Percentiles rank a stretch among this genome's conserved stretches.
Evolutionary conservation across 345 rosid species (phyloP).

Genomic region (Populus simonii): DNA sequence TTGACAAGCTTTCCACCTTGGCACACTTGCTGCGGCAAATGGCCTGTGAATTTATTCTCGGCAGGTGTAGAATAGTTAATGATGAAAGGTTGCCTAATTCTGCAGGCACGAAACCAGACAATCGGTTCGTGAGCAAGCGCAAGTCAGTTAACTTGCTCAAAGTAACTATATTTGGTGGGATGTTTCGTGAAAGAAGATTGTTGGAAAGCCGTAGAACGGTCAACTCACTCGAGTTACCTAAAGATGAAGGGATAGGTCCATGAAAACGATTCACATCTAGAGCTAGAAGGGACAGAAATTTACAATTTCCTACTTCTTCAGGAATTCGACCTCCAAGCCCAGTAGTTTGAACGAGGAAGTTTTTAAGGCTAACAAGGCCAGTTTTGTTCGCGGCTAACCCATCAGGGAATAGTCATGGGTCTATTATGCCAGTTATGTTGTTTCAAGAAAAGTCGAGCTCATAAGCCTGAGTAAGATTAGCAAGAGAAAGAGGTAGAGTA

Average conservation of each 20-base stretch:
- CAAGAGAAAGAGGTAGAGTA: slow-evolving; percentile 26
- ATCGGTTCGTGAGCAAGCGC: slow-evolving; percentile 6
- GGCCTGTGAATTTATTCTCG: slow-evolving; percentile 29
- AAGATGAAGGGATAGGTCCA: slow-evolving; percentile 4
- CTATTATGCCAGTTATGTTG: slow-evolving; percentile 13
- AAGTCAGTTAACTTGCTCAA: slow-evolving; percentile 22
- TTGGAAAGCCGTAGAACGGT: neutral
- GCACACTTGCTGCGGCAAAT: slow-evolving; percentile 28
- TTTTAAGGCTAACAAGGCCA: slow-evolving; percentile 3
- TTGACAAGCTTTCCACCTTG: slow-evolving; percentile 21
- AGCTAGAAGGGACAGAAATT: slow-evolving; percentile 10
- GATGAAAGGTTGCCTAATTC: slow-evolving; percentile 25
- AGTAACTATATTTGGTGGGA: slow-evolving; percentile 12
- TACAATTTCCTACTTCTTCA: slow-evolving; percentile 15
- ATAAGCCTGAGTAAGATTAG: slow-evolving; percentile 26
- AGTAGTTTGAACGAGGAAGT: slow-evolving; percentile 2
- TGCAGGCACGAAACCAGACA: slow-evolving; percentile 27
- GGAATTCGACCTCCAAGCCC: slow-evolving; percentile 18
- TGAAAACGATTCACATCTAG: slow-evolving; percentile 11
- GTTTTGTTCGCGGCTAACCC: neutral
- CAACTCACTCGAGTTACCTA: slow-evolving; percentile 22
- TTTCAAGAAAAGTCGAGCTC: slow-evolving; percentile 31
- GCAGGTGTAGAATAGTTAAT: slow-evolving; percentile 18
- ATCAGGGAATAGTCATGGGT: slow-evolving; percentile 11
- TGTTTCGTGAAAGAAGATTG: slow-evolving; percentile 21